Conservation (phyloP, 306 rosid species). For the Lagenaria siceraria region DNA sequence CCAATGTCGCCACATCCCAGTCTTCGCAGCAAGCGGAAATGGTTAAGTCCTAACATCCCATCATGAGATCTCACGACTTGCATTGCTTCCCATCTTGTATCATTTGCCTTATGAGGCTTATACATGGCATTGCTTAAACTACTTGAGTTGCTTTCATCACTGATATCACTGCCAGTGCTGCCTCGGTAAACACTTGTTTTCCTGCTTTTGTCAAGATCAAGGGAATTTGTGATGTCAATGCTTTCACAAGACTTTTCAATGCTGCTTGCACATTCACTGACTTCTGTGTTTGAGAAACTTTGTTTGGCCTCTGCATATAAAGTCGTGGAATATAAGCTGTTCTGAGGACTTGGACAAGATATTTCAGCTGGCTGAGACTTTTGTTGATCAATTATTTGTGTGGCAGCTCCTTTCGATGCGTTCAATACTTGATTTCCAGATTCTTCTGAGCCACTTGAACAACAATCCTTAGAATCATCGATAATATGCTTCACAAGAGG, state of each 20-base stretch:
- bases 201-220: constrained; percentile 60
- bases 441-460: constrained; percentile 24
- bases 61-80: constrained; percentile 59
- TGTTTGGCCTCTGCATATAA: constrained; percentile 73
- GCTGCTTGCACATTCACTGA: constrained; percentile 59
- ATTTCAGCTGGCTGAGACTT: constrained; percentile 28
- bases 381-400: constrained; percentile 20
- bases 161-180: constrained; percentile 81
- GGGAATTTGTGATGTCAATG: constrained; percentile 38
- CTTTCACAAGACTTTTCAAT: constrained; percentile 58
- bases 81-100: constrained; percentile 90
- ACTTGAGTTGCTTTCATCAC: constrained; percentile 81
- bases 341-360: constrained; percentile 63
- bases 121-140: constrained; percentile 57
- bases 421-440: constrained; percentile 22
- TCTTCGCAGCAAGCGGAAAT: constrained; percentile 63
- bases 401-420: constrained; percentile 27
- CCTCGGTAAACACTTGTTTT: constrained; percentile 77
- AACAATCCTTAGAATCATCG: constrained; percentile 23
- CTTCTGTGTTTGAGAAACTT: constrained; percentile 66
- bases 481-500: constrained; percentile 20
- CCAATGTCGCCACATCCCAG: constrained; percentile 96
- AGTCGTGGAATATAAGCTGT: constrained; percentile 59
- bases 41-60: constrained; percentile 56
- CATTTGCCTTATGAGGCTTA: constrained; percentile 83